Percentiles rank a stretch among this genome's conserved stretches.
Evolutionary conservation across 768 basidiomycete genomes (phyloP).

Genomic region (Lactarius hengduanensis): DNA sequence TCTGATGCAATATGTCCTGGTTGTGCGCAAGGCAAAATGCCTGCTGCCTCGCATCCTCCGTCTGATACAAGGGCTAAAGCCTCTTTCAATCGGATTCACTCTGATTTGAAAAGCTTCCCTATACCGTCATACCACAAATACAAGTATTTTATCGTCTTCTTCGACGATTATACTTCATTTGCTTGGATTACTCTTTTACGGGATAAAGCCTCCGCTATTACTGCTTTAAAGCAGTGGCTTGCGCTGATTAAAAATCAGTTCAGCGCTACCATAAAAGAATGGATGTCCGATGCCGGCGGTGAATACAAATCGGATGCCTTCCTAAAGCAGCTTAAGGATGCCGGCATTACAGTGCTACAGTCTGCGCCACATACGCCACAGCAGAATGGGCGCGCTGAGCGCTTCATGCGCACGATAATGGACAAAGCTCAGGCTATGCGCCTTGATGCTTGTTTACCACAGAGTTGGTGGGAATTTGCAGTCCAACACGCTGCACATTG

Average conservation of each 20-base stretch:
- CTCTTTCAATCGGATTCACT: neutral
- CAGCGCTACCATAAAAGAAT: neutral
- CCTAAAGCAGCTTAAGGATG: neutral
- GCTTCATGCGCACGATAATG: too few relatives aligned
- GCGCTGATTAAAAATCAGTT: neutral
- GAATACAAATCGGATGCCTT: conserved; percentile 3
- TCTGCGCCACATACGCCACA: too few relatives aligned
- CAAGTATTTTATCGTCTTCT: neutral
- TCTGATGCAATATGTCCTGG: neutral
- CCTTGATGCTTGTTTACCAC: too few relatives aligned
- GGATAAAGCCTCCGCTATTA: neutral
- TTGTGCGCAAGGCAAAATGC: neutral
- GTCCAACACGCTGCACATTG: too few relatives aligned
- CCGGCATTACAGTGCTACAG: too few relatives aligned
- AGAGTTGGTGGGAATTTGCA: too few relatives aligned
- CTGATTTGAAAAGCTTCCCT: neutral
- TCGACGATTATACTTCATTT: neutral
- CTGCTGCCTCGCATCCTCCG: neutral
- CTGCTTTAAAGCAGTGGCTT: neutral
- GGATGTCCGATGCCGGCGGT: conserved; percentile 1
- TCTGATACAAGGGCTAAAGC: neutral
- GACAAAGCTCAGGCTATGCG: too few relatives aligned
- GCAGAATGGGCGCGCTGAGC: too few relatives aligned
- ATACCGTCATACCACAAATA: neutral
- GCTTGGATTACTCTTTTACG: neutral